Conservation (phyloP, 2,329 filamentous ascomycete genomes). For the Colletotrichum sp. region DNA sequence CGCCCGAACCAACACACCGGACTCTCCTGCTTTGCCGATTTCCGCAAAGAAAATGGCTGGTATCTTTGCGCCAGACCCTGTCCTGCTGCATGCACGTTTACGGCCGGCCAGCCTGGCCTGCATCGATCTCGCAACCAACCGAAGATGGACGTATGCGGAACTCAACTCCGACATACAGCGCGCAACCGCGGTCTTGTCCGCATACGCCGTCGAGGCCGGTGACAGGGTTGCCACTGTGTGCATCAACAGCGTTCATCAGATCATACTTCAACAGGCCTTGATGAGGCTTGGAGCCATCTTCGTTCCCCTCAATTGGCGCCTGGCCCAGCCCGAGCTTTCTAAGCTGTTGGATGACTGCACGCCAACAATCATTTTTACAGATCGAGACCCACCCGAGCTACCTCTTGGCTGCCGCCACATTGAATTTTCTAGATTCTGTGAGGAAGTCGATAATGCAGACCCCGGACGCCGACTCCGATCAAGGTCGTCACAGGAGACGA, state of each 20-base stretch:
- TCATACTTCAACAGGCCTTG: conserved; percentile 17
- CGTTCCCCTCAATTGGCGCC: conserved; percentile 18
- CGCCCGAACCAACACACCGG: neutral
- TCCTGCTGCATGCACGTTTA: conserved; percentile 17
- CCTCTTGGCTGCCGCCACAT: conserved; percentile 4
- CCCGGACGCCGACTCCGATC: neutral
- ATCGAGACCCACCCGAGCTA: neutral
- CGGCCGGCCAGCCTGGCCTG: conserved; percentile 17
- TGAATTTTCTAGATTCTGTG: neutral
- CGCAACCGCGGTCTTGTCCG: neutral
- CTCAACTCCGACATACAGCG: conserved; percentile 16
- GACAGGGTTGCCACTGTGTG: conserved; percentile 10
- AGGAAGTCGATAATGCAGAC: neutral
- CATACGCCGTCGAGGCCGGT: neutral
- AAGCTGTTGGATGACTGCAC: conserved; percentile 3
- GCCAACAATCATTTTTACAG: conserved; percentile 2
- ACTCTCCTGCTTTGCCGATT: neutral
- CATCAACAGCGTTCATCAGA: conserved; percentile 15
- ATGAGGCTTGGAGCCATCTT: conserved; percentile 6
- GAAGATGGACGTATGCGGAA: conserved; percentile 18
- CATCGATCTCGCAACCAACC: conserved; percentile 15
- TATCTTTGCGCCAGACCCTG: neutral
- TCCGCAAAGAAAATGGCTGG: neutral
- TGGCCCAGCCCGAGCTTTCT: conserved; percentile 13
- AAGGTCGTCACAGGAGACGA: neutral